Percentiles rank a stretch among this genome's conserved stretches.
phyloP scores from a whole-genome alignment of 495 filamentous ascomycete species.

The Penicillium nucicola region DNA sequence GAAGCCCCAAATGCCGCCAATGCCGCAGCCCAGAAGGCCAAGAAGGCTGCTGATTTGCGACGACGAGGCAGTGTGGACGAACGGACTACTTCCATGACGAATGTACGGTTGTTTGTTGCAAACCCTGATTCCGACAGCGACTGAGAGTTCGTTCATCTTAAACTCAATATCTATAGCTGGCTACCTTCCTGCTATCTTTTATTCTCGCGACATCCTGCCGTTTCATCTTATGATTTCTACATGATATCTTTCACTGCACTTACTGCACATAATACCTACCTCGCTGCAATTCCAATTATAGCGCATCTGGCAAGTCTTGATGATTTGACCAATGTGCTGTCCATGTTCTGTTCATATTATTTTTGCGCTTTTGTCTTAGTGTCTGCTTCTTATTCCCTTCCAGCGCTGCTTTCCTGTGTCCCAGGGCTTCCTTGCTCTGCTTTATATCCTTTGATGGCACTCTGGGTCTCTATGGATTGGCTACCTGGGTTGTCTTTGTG shows the following conservation, averaged over 20 bases:
- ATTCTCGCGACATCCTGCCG: constrained; percentile 9
- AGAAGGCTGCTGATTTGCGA: constrained; percentile 70
- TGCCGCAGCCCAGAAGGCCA: constrained; percentile 60
- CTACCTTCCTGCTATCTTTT: constrained; percentile 4
- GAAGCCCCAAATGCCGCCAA: constrained; percentile 36
- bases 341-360: constrained; percentile 18
- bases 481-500: not conserved
- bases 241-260: constrained; percentile 7
- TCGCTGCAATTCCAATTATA: constrained; percentile 8
- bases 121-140: constrained; percentile 78
- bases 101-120: constrained; percentile 83
- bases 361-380: constrained; percentile 1
- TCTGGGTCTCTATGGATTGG: not conserved
- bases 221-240: constrained; percentile 12
- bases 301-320: constrained; percentile 15
- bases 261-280: constrained; percentile 28
- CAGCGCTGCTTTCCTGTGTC: constrained; percentile 12
- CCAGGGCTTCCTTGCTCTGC: constrained; percentile 2
- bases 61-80: constrained; percentile 94
- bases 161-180: not conserved
- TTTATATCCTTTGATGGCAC: constrained; percentile 4
- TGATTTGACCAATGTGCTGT: constrained; percentile 4
- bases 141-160: constrained; percentile 31
- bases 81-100: constrained; percentile 78
- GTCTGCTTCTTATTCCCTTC: not conserved